Percentiles rank a stretch among this genome's conserved stretches.
These are phyloP conservation scores for Cladosporium sp. DNA, from an alignment of 2,329 filamentous ascomycete species.

Conservation along the genomic window DNA sequence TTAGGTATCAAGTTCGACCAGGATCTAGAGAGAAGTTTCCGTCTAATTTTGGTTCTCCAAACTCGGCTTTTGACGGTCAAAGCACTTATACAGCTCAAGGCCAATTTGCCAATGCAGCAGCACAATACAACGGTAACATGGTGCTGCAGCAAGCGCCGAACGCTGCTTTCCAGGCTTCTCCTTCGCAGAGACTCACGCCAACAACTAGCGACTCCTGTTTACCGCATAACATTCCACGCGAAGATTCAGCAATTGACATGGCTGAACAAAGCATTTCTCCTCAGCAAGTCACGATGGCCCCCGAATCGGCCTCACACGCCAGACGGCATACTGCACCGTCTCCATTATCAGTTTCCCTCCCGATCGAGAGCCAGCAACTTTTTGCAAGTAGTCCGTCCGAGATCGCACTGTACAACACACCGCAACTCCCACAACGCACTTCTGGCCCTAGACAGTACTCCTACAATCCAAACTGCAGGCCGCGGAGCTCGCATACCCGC, in stretches of 20 bases:
- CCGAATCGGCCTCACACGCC: background rate
- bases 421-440: slow-evolving; percentile 28
- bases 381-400: slow-evolving; percentile 31
- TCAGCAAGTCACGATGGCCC: background rate
- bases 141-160: too few species aligned
- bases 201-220: background rate
- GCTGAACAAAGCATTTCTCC: background rate
- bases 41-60: too few species aligned
- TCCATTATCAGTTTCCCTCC: slow-evolving; percentile 47
- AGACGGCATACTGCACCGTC: slow-evolving; percentile 14
- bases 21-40: too few species aligned
- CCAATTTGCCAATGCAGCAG: background rate
- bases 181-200: too few species aligned
- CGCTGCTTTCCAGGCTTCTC: too few species aligned
- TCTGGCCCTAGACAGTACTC: slow-evolving; percentile 38
- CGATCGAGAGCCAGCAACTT: slow-evolving; percentile 50
- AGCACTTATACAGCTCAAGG: too few species aligned
- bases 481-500: slow-evolving; percentile 18
- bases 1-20: too few species aligned
- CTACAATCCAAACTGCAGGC: slow-evolving; percentile 38
- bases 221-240: background rate
- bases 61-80: too few species aligned
- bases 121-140: background rate
- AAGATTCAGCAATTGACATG: background rate
- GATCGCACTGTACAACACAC: slow-evolving; percentile 28